A percentile compares a stretch with the other conserved stretches of the same genome.
phyloP scores from a whole-genome alignment of 768 basidiomycete genomes.

The Hypsizygus marmoreus region DNA sequence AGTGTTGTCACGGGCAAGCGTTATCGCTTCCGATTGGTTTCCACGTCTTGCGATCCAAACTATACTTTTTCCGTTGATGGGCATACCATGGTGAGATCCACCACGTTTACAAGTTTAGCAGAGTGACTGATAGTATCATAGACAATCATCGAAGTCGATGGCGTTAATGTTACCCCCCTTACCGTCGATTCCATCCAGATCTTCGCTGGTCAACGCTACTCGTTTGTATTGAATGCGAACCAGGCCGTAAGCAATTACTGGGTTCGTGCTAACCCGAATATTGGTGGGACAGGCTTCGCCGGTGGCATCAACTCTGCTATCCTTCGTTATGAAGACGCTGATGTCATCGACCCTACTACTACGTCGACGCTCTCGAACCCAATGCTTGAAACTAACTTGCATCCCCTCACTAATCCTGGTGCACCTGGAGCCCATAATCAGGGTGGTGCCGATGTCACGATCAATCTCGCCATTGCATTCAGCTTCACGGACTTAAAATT shows the following conservation, averaged over 20 bases:
- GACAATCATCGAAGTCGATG: slow-evolving; percentile 4
- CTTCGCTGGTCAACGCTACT: slow-evolving; percentile 1
- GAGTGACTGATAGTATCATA: too few relatives aligned
- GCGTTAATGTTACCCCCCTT: background rate
- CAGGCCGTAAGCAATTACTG: slow-evolving; percentile 37
- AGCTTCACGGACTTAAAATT: too few relatives aligned
- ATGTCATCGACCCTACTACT: slow-evolving; percentile 32
- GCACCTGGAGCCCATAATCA: too few relatives aligned
- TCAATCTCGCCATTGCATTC: too few relatives aligned
- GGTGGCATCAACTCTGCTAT: slow-evolving; percentile 44
- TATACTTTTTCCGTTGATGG: slow-evolving; percentile 45
- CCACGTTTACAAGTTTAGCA: too few relatives aligned
- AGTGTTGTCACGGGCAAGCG: slow-evolving; percentile 34
- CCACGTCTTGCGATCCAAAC: slow-evolving; percentile 44
- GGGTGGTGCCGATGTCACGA: too few relatives aligned
- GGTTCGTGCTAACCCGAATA: slow-evolving; percentile 36
- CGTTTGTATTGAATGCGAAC: too few relatives aligned
- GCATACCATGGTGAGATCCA: slow-evolving; percentile 38
- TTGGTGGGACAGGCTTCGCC: slow-evolving; percentile 21
- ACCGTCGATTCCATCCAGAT: background rate
- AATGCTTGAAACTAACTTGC: slow-evolving; percentile 30
- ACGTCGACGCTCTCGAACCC: slow-evolving; percentile 16
- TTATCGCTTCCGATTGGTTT: slow-evolving; percentile 49
- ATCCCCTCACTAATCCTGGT: too few relatives aligned
- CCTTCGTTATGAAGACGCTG: slow-evolving; percentile 35